Conservation (phyloP, 2,329 filamentous ascomycete species). For the Penicillium sp. region DNA sequence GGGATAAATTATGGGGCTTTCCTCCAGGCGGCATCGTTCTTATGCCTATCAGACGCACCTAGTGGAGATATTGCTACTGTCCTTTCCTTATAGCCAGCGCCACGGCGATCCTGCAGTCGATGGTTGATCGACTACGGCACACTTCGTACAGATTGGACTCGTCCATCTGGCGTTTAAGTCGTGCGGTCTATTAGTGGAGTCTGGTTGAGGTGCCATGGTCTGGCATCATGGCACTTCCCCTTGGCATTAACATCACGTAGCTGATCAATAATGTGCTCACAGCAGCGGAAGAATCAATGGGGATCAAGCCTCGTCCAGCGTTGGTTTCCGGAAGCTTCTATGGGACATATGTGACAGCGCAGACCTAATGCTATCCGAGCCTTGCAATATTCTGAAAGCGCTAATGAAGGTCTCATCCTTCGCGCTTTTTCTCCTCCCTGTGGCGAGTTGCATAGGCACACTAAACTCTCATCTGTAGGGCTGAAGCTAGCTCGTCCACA, state of each 20-base stretch:
- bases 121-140: not conserved
- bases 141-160: not conserved
- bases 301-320: not conserved
- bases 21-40: slow-evolving; percentile 28
- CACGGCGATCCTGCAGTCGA: slow-evolving; percentile 10
- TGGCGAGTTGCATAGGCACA: slow-evolving; percentile 11
- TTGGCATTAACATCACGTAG: not conserved
- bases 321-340: not conserved
- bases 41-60: slow-evolving; percentile 15
- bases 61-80: slow-evolving; percentile 15
- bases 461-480: slow-evolving; percentile 21
- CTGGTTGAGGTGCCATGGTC: not conserved
- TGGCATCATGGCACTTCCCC: not conserved
- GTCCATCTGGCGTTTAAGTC: not conserved
- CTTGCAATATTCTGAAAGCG: not conserved
- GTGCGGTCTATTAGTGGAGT: not conserved
- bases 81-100: slow-evolving; percentile 5
- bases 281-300: not conserved
- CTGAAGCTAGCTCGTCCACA: slow-evolving; percentile 19
- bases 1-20: slow-evolving; percentile 19
- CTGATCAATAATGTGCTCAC: not conserved
- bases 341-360: not conserved
- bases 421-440: not conserved
- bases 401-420: not conserved
- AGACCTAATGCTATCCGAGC: not conserved